These are phyloP conservation scores for Melanogaster broomeanus DNA, from an alignment of 768 basidiomycete species.

Conservation along the genomic window DNA sequence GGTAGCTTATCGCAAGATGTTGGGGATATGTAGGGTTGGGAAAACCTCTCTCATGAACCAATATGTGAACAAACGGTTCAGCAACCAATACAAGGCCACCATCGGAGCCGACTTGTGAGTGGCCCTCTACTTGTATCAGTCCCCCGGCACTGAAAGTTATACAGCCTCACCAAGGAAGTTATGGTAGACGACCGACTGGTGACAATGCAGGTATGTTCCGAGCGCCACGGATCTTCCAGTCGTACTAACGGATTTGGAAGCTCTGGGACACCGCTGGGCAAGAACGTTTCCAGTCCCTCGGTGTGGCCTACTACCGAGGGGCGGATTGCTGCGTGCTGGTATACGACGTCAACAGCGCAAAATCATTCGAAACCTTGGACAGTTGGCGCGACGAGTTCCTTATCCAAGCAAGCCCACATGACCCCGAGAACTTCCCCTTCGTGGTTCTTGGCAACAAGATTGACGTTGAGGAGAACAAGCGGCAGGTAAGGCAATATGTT, in stretches of 20 bases:
- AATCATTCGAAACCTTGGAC: conserved; percentile 98
- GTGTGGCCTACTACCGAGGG: conserved; percentile 98
- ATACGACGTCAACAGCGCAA: conserved; percentile 98
- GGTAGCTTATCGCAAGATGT: conserved; percentile 6
- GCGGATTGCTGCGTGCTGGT: conserved; percentile 99
- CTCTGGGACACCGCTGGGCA: conserved; percentile 99
- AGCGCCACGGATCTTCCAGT: not conserved
- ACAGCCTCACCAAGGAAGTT: conserved; percentile 94
- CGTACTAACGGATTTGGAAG: conserved; percentile 41
- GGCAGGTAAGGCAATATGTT: conserved; percentile 63
- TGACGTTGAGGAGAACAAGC: conserved; percentile 97
- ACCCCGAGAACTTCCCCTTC: conserved; percentile 99
- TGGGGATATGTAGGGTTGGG: conserved; percentile 66
- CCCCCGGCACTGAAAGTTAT: conserved; percentile 8
- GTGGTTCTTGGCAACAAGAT: conserved; percentile 99
- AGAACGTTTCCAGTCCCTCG: conserved; percentile 98
- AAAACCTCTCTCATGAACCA: conserved; percentile 99
- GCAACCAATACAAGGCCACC: conserved; percentile 99
- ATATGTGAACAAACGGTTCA: conserved; percentile 99
- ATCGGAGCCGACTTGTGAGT: conserved; percentile 96
- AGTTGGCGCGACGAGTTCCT: conserved; percentile 99
- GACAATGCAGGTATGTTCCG: conserved; percentile 87
- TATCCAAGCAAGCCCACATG: conserved; percentile 97
- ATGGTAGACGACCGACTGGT: conserved; percentile 98
- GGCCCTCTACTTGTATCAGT: conserved; percentile 11